phyloP scores from a whole-genome alignment of 2,329 filamentous ascomycete species.

The Blumeriella jaapii region DNA sequence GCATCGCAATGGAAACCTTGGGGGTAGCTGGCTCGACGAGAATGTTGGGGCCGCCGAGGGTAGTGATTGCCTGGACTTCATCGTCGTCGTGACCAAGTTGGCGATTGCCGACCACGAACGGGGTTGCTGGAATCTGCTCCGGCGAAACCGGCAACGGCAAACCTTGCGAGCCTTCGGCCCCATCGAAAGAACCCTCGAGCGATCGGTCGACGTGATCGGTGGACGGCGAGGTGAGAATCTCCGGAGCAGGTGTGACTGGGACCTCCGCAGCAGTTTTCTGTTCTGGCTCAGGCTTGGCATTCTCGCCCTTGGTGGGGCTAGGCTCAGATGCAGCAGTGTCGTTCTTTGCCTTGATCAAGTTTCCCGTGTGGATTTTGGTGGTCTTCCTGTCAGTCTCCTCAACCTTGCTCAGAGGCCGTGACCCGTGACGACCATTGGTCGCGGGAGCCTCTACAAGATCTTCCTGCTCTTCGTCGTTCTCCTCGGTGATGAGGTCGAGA shows the following conservation, averaged over 20 bases:
- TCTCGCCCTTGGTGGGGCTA: not conserved
- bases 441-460: not conserved
- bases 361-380: not conserved
- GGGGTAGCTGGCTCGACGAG: conserved; percentile 18
- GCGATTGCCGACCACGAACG: conserved; percentile 11
- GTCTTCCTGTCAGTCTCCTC: not conserved
- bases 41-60: conserved; percentile 13
- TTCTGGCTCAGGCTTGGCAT: not conserved
- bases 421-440: not conserved
- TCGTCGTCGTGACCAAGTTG: conserved; percentile 9
- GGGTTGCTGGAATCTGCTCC: conserved; percentile 6
- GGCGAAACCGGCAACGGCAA: not conserved
- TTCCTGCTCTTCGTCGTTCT: conserved; percentile 13
- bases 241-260: not conserved
- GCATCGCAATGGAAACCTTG: conserved; percentile 2
- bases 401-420: not conserved
- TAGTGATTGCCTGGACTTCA: conserved; percentile 3
- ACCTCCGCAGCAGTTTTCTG: not conserved
- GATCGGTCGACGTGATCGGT: not conserved
- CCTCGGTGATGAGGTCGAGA: conserved; percentile 20
- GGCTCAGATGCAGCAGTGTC: not conserved
- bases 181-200: not conserved
- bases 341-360: not conserved
- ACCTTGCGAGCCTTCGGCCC: not conserved
- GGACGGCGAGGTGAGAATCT: no score